Conservation (phyloP, 1,284 basidiomycete genomes). For the Pascua guehoae region DNA sequence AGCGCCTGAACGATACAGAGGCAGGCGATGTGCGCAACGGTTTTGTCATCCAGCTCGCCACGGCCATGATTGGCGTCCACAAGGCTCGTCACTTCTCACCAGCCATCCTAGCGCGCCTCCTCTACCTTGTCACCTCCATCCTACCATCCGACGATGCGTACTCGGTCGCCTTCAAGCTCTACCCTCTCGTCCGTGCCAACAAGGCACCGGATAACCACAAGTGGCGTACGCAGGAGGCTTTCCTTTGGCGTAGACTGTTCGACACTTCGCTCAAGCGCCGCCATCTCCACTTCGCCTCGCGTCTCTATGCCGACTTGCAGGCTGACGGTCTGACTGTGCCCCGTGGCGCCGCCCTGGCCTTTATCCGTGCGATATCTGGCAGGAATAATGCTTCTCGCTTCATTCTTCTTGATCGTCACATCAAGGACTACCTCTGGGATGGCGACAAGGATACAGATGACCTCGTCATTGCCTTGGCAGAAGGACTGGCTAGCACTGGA, state of each 20-base stretch:
- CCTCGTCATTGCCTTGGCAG: conserved; percentile 26
- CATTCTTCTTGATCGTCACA: conserved; percentile 38
- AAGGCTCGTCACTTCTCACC: background rate
- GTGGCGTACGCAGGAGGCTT: background rate
- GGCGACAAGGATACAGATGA: conserved; percentile 6
- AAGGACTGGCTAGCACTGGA: conserved; percentile 22
- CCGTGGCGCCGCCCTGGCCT: conserved; percentile 15
- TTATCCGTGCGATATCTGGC: conserved; percentile 28
- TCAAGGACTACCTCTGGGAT: conserved; percentile 37
- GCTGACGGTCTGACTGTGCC: conserved; percentile 28
- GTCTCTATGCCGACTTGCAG: conserved; percentile 37
- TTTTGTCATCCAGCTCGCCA: background rate
- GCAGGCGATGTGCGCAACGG: background rate
- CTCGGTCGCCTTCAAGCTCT: conserved; percentile 19
- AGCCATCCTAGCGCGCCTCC: conserved; percentile 5
- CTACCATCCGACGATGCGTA: conserved; percentile 18
- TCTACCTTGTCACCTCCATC: conserved; percentile 9
- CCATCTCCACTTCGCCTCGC: conserved; percentile 36
- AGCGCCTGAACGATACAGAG: too few relatives aligned
- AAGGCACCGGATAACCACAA: background rate
- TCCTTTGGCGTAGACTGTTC: conserved; percentile 28
- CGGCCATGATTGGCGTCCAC: background rate
- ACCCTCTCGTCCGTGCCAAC: conserved; percentile 8
- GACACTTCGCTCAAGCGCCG: background rate
- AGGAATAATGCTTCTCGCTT: conserved; percentile 21